Evolutionary conservation across 805 yeast species (phyloP).

Genomic region (Ogataea methanolica): DNA sequence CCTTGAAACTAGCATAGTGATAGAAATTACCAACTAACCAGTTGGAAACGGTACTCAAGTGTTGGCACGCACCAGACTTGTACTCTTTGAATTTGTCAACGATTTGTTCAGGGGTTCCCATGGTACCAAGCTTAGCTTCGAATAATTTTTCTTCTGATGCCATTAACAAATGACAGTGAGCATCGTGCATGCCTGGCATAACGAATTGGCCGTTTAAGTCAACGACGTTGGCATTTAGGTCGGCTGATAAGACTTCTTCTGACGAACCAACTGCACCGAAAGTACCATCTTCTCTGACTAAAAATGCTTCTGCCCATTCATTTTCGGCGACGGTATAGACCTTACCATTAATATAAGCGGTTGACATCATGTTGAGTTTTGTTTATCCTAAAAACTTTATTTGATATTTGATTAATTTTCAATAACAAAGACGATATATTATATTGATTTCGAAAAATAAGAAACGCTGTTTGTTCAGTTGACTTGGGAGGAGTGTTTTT

Average conservation of each 20-base stretch:
- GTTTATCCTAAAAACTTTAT: background rate
- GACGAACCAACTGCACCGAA: slow-evolving; percentile 20
- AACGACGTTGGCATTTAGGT: slow-evolving; percentile 13
- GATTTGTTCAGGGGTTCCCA: slow-evolving; percentile 17
- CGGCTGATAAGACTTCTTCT: slow-evolving; percentile 9
- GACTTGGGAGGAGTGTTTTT: too few species aligned
- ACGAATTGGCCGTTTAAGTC: slow-evolving; percentile 24
- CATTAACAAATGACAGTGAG: slow-evolving; percentile 24
- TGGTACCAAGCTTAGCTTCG: slow-evolving; percentile 21
- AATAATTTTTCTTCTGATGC: slow-evolving; percentile 23
- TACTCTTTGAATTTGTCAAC: slow-evolving; percentile 21
- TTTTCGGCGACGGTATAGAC: slow-evolving; percentile 15
- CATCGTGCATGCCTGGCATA: slow-evolving; percentile 28
- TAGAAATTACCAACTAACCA: slow-evolving; percentile 27
- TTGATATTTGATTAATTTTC: background rate
- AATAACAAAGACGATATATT: too few species aligned
- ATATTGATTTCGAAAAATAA: too few species aligned
- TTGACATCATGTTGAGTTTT: slow-evolving; percentile 11
- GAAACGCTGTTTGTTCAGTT: too few species aligned
- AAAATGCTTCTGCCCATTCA: slow-evolving; percentile 22
- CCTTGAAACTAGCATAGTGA: slow-evolving; percentile 21
- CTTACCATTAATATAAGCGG: slow-evolving; percentile 21
- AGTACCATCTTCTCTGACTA: slow-evolving; percentile 19
- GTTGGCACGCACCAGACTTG: slow-evolving; percentile 4
- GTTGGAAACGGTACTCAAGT: slow-evolving; percentile 19